Evolutionary conservation across 2,329 filamentous ascomycete species (phyloP), one percentile per base, ranked within the genome.

Genomic region (Ceratocystis smalleyi): DNA sequence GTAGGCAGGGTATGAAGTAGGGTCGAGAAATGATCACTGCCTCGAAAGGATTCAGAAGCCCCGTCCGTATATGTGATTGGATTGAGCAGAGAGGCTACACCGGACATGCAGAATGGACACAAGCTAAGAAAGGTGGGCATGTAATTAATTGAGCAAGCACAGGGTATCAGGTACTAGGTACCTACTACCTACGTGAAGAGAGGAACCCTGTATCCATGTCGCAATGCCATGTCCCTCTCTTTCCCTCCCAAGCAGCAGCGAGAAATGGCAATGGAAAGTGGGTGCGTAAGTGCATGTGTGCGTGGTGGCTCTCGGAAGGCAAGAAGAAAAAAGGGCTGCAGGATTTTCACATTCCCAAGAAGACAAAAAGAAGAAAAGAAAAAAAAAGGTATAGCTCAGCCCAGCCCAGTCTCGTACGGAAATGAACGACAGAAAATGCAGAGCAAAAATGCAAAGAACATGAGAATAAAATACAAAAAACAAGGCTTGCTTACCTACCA

Each of bases 11-110:
- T 12, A 51, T 57, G 10, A 32, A 24, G 15, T 19, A n/a, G 17
- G 24, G 30, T 24, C 19, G 24, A 32, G 4, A 57, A 32, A 32
- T 57, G 54, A 57, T 30, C 54, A 57, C 54, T 32, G 54, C 54
- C 54, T 15, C 47, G 47, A 51, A 51, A 51, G 47, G 47, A 51
- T 51, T 51, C 6, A 15, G 22, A 51, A 24, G 47, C 22, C 19
- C 47, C 47, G 47, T 51, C 47, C 47, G 47, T 51, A 51, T 51
- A 51, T 51, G 47, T 51, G 47, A 15, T 51, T 51, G 47, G 47
- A 15, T 27, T 24, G 47, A 24, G 24, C 47, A 51, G 3, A 24
- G 47, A 51, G 24, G 47, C 47, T 51, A 51, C 47, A 51, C 35
- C 47, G 27, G 45, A 40, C 35, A 40, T 40, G 35, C 35, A 12